These are phyloP conservation scores for Pyrenochaeta sp. DNA, from an alignment of 2,329 filamentous ascomycete genomes.

Conservation along the genomic window DNA sequence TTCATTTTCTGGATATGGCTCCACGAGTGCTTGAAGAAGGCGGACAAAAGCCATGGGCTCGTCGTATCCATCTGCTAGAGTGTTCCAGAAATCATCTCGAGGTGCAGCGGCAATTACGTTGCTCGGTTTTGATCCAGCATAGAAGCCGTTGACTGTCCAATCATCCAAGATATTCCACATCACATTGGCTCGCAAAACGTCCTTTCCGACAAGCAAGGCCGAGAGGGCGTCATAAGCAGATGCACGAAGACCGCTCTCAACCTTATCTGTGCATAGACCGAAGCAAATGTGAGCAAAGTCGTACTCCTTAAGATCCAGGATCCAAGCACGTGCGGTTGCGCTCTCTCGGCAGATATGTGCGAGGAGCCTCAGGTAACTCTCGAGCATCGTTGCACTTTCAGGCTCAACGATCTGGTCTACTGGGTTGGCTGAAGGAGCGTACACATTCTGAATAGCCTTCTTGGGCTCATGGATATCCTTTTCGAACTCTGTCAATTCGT, in stretches of 20 bases:
- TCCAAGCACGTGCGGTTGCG: conserved; percentile 72
- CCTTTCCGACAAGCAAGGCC: conserved; percentile 78
- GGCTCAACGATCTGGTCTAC: conserved; percentile 76
- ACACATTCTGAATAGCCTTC: conserved; percentile 68
- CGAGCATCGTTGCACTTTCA: conserved; percentile 95
- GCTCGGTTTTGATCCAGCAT: conserved; percentile 40
- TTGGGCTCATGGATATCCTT: conserved; percentile 76
- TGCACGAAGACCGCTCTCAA: conserved; percentile 79
- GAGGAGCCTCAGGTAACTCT: conserved; percentile 89
- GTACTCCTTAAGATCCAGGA: conserved; percentile 72
- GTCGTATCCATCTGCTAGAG: conserved; percentile 80
- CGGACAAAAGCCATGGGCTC: conserved; percentile 85
- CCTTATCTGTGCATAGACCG: conserved; percentile 77
- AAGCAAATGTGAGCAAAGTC: conserved; percentile 78
- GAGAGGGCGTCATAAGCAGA: conserved; percentile 82
- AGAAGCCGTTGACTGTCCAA: conserved; percentile 65
- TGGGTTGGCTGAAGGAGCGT: conserved; percentile 40
- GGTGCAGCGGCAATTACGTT: conserved; percentile 29
- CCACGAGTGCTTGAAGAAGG: conserved; percentile 75
- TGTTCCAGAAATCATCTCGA: conserved; percentile 66
- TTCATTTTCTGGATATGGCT: conserved; percentile 67
- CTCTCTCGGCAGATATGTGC: conserved; percentile 82
- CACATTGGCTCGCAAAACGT: conserved; percentile 68
- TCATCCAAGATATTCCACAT: conserved; percentile 84
- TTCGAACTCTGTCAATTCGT: conserved; percentile 85